Evolutionary conservation across 108 stramenopile genomes (phyloP).

Genomic region (Aurantiochytrium sp.): DNA sequence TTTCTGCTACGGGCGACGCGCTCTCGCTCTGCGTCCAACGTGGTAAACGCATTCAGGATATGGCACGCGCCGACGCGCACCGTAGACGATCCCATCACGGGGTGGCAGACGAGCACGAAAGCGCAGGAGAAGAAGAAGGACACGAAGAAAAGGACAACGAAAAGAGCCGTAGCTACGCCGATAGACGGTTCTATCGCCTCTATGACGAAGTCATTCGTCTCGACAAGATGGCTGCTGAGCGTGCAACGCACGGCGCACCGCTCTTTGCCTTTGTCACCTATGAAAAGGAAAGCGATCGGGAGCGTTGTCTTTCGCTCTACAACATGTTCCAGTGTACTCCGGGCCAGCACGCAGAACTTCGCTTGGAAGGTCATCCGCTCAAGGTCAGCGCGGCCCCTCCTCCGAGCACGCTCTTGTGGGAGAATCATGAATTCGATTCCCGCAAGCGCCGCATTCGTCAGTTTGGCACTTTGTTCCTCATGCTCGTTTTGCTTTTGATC

Average conservation of each 20-base stretch:
- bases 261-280: slow-evolving; percentile 9
- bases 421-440: background rate
- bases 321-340: background rate
- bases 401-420: background rate
- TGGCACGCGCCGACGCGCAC: background rate
- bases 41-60: background rate
- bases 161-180: background rate
- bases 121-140: no score
- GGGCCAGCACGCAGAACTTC: background rate
- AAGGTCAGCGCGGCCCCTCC: background rate
- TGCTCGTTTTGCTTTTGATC: background rate
- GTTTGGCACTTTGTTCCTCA: background rate
- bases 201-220: background rate
- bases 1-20: background rate
- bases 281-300: background rate
- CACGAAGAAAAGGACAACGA: no score
- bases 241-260: background rate
- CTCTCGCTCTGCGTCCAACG: background rate
- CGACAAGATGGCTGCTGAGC: background rate
- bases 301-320: background rate
- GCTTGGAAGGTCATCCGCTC: background rate
- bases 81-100: background rate
- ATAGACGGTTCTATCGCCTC: background rate
- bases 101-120: no score
- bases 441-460: background rate